Base-by-base conservation (phyloP, 2,329 filamentous ascomycete genomes). In the Trichoderma gracile region DNA sequence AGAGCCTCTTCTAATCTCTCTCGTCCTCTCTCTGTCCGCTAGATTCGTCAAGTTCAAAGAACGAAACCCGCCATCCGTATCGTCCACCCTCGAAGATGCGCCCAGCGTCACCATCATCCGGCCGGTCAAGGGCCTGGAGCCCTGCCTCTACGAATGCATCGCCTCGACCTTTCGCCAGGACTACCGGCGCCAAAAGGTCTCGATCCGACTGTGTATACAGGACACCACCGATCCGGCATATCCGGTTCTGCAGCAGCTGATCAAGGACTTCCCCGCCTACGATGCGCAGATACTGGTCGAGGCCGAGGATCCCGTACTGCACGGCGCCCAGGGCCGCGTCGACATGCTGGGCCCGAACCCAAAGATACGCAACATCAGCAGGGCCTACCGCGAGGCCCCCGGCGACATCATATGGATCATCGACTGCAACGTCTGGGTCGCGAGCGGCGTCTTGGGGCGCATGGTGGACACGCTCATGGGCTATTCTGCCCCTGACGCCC, bases 351-450 rank as follows among this genome's bases (percentile, higher is more conserved):
- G 96, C 0, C 95, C 95, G 1, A 99, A 99, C 73, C 95, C 95
- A n/a, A 99, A 99, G 80, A 96, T 99, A 70, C 84, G 95, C 57
- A 99, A 99, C 75, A 92, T 98, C 82, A 97, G 93, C 74, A 86
- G 92, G 49, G 93, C 92, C 2, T 99, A 97, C 74, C 82, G 93
- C 30, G 93, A 98, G 73, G 92, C 93, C 1, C 89, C 89, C 68
- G 89, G 91, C 1, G 93, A 97, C 73, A 84, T 98, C 27, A 83
- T 99, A 23, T 99, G 95, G 95, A 89, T 97, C 57, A 85, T 96
- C 21, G 95, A 99, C 78, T 97, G 93, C 79, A 99, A 99, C 73
- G 88, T 99, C 58, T 99, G 96, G 95, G 84, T 97, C 42, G 87
- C 87, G 6, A 86, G 81, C 49, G 90, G 90, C 12, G 91, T 92